Evolutionary conservation across 2,329 filamentous ascomycete genomes (phyloP).

Genomic region (Penicillium polonicum): DNA sequence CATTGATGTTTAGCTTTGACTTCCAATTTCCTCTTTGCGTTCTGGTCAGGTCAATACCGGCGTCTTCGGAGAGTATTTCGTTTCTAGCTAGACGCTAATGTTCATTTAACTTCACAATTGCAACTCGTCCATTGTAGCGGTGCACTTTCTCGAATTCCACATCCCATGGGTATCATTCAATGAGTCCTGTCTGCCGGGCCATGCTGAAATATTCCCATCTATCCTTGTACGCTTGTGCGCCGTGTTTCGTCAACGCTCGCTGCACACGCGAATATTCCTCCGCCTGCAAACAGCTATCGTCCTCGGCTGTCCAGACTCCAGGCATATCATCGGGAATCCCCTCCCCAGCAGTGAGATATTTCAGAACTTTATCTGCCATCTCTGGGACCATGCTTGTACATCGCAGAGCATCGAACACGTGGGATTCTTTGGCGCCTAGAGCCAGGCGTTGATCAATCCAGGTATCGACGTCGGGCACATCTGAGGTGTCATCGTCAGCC

Average conservation of each 20-base stretch:
- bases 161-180: slow-evolving; percentile 6
- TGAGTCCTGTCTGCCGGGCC: slow-evolving; percentile 24
- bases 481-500: slow-evolving; percentile 16
- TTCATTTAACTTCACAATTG: slow-evolving; percentile 2
- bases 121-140: background rate
- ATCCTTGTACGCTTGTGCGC: slow-evolving; percentile 33
- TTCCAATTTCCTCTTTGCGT: slow-evolving; percentile 3
- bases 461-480: slow-evolving; percentile 30
- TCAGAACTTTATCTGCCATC: slow-evolving; percentile 40
- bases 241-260: slow-evolving; percentile 46
- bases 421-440: slow-evolving; percentile 30
- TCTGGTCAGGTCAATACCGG: slow-evolving; percentile 4
- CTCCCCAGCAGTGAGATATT: slow-evolving; percentile 30
- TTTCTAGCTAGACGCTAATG: slow-evolving; percentile 3
- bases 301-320: slow-evolving; percentile 50
- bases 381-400: slow-evolving; percentile 43
- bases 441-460: slow-evolving; percentile 41
- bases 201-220: slow-evolving; percentile 41
- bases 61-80: slow-evolving; percentile 3
- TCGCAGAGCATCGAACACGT: slow-evolving; percentile 36
- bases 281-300: slow-evolving; percentile 42
- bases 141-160: background rate
- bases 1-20: background rate
- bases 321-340: slow-evolving; percentile 41
- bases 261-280: slow-evolving; percentile 35